phyloP scores from a whole-genome alignment of 2,329 filamentous ascomycete genomes.

The Davidsoniella australis region DNA sequence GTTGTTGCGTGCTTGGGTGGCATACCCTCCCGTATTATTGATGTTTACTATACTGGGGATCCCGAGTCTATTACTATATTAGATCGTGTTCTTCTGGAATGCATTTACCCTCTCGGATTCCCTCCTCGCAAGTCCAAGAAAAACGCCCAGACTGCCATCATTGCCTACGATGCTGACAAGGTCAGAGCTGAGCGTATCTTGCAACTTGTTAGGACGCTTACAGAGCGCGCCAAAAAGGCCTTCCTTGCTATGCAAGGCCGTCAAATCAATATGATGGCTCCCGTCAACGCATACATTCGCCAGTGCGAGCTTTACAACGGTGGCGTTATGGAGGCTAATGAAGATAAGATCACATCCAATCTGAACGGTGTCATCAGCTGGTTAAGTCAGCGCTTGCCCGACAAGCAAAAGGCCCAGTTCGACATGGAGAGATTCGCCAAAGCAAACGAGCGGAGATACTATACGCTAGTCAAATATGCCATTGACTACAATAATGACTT shows the following conservation, averaged over 20 bases:
- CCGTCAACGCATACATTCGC: conserved; percentile 59
- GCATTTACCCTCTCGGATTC: conserved; percentile 74
- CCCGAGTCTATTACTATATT: conserved; percentile 68
- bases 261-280: conserved; percentile 56
- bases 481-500: conserved; percentile 80
- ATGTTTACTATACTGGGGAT: conserved; percentile 81
- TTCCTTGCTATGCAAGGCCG: conserved; percentile 75
- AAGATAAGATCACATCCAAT: conserved; percentile 50
- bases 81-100: conserved; percentile 73
- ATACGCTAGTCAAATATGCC: conserved; percentile 75
- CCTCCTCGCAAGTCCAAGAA: conserved; percentile 51
- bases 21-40: conserved; percentile 72
- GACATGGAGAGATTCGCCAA: conserved; percentile 87
- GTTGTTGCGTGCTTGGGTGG: conserved; percentile 60
- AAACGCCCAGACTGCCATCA: conserved; percentile 33
- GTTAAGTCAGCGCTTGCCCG: conserved; percentile 59
- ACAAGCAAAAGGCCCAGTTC: conserved; percentile 49
- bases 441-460: conserved; percentile 73
- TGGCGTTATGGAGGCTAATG: conserved; percentile 59
- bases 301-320: conserved; percentile 84
- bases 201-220: conserved; percentile 61
- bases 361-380: conserved; percentile 59
- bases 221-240: conserved; percentile 62
- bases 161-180: conserved; percentile 43
- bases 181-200: conserved; percentile 74